Evolutionary conservation across 768 basidiomycete species (phyloP), one percentile per base, ranked within the genome.

Genomic region (Kwoniella pini): DNA sequence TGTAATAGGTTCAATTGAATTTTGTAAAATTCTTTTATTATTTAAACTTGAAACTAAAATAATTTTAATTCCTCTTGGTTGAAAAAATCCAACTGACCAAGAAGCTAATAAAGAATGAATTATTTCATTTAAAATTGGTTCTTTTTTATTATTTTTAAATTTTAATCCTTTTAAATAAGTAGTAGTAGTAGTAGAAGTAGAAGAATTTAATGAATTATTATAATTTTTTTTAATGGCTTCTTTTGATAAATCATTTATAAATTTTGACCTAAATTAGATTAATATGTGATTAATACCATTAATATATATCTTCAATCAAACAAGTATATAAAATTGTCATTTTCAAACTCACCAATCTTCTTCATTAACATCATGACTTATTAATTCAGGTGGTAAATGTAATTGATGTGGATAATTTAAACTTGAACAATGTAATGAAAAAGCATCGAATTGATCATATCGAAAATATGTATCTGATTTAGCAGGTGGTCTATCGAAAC

Each of bases 21-120:
- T 59, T 0, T 68, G 70, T 26, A 72, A 39, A 11, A 75, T 62
- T 7, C 65, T 24, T 17, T 57, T 24, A 3, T 30, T 27, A 7
- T 31, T 15, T 7, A 69, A 68, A 30, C 64, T 67, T 56, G 65
- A 58, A 1, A 70, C 73, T 6, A 71, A 70, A 55, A 72, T 70
- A 12, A 75, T 62, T 17, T 62, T 49, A 49, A 75, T 69, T n/a
- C 73, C 73, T 19, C 73, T 59, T 12, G 73, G 73, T 27, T 55
- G 31, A 65, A 75, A 75, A 53, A 72, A 75, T 30, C 69, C 70
- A 0, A 75, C 73, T 0, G 70, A 68, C 73, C 73, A 75, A 13
- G 62, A 63, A 19, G 69, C 65, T 6, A 75, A 52, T 0, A 75
- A 40, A 10, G 73, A 68, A 48, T 75, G 73, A 44, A 75, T 66